Conservation (phyloP, 2,329 filamentous ascomycete genomes). For the Verticillium tricorpus region DNA sequence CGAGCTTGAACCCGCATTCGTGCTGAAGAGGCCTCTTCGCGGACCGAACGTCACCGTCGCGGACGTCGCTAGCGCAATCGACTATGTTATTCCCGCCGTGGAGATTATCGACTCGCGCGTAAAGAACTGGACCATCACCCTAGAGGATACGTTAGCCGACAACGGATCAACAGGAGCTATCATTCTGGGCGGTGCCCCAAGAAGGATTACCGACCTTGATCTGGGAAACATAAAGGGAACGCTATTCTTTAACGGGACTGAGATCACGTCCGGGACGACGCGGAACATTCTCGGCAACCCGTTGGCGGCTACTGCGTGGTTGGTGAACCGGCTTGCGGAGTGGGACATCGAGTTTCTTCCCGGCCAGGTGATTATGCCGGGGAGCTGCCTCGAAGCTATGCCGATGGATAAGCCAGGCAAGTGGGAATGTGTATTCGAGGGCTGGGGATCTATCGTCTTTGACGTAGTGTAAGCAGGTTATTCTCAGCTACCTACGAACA, state of each 20-base stretch:
- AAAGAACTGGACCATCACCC: slow-evolving; percentile 19
- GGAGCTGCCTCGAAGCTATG: slow-evolving; percentile 19
- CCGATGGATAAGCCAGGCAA: slow-evolving; percentile 16
- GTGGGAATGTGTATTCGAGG: slow-evolving; percentile 18
- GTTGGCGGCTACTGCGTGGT: slow-evolving; percentile 18
- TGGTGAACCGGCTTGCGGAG: slow-evolving; percentile 17
- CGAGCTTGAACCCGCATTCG: slow-evolving; percentile 21
- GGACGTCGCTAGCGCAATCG: slow-evolving; percentile 21
- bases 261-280: slow-evolving; percentile 20
- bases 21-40: slow-evolving; percentile 17
- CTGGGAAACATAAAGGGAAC: slow-evolving; percentile 16
- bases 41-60: slow-evolving; percentile 20
- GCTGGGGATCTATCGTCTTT: slow-evolving; percentile 20
- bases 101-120: slow-evolving; percentile 24
- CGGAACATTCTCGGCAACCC: slow-evolving; percentile 20
- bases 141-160: slow-evolving; percentile 21
- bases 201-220: slow-evolving; percentile 16
- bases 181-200: slow-evolving; percentile 20
- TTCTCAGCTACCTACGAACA: background rate
- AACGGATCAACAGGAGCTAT: slow-evolving; percentile 19
- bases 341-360: slow-evolving; percentile 18
- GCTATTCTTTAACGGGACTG: slow-evolving; percentile 17
- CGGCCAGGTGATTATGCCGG: slow-evolving; percentile 19
- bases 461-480: slow-evolving; percentile 11
- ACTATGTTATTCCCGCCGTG: slow-evolving; percentile 21